Percentiles rank a stretch among this genome's conserved stretches.
Evolutionary conservation across 257 asterid species (phyloP).

Genomic region (Galeopsis tetrahit): DNA sequence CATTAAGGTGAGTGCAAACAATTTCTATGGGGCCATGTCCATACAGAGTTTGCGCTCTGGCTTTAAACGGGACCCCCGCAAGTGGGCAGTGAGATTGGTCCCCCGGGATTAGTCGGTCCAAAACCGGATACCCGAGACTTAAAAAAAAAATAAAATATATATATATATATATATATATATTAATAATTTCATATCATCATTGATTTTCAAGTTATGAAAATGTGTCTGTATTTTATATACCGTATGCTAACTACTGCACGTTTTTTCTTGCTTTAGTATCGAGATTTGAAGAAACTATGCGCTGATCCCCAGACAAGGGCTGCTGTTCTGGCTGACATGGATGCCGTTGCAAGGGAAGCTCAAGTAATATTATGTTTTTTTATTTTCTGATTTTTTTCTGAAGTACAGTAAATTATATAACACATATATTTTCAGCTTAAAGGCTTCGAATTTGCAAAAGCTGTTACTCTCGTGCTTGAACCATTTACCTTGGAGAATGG

Average conservation of each 20-base stretch:
- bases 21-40: too few relatives aligned
- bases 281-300: constrained; percentile 54
- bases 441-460: constrained; percentile 82
- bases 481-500: constrained; percentile 75
- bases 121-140: too few relatives aligned
- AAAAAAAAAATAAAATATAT: too few relatives aligned
- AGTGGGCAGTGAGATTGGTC: too few relatives aligned
- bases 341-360: constrained; percentile 66
- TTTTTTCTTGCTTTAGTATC: constrained; percentile 45
- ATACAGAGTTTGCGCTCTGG: too few relatives aligned
- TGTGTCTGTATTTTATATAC: neutral
- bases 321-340: constrained; percentile 75
- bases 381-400: neutral
- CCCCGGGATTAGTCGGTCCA: too few relatives aligned
- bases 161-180: too few relatives aligned
- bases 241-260: neutral
- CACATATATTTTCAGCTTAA: constrained; percentile 49
- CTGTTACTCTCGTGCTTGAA: constrained; percentile 64
- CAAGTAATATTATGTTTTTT: constrained; percentile 47
- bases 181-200: neutral
- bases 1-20: constrained; percentile 70
- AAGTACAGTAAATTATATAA: too few relatives aligned
- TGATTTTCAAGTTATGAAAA: neutral
- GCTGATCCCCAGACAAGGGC: constrained; percentile 55
- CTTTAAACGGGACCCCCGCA: too few relatives aligned